Base-by-base conservation (phyloP, 2,329 filamentous ascomycete genomes). In the Metarhizium guizhouense region DNA sequence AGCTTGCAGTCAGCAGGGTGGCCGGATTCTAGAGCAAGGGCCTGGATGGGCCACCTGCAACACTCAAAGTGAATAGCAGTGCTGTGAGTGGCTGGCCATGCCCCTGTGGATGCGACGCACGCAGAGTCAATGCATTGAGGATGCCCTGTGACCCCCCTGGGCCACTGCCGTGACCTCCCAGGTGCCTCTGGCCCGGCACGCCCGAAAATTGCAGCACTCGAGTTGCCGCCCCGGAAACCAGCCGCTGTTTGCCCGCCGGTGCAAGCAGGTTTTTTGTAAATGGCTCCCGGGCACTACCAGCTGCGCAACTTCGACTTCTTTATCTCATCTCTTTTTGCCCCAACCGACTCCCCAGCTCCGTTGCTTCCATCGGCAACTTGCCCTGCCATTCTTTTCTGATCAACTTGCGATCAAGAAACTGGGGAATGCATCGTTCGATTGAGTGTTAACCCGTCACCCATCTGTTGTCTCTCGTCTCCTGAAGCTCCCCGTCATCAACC, bases 381-480 rank as follows among this genome's bases (percentile, higher is more conserved):
- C 72, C 77, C 75, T 72, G 73, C 74, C 74, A 64, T 70, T 77
- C 74, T 63, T 77, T 75, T 61, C 60, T 54, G 34, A 53, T 53
- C 62, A 47, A 16, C 59, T 60, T 60, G 59, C 61, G 63, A 65
- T 70, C 65, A 64, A 63, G 60, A 62, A 62, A 61, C 61, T 64
- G 62, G 62, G 67, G 66, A 62, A 70, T 69, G 68, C 61, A 63
- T 67, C 58, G 58, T 57, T 58, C 54, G 29, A 34, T 52, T 50
- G 56, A 59, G 55, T 54, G 63, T 59, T 61, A 51, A 57, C 47
- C 57, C 57, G 32, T 14, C 14, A 54, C 58, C 59, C 20, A n/a
- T 51, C 32, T 11, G 32, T 53, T 53, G 29, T 43, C 25, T 32
- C 40, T 40, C 18, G 47, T 51, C 56, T 51, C 52, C 55, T 55